Conservation (phyloP, 169 alveolate genomes). For the Plasmodium blacklocki region DNA sequence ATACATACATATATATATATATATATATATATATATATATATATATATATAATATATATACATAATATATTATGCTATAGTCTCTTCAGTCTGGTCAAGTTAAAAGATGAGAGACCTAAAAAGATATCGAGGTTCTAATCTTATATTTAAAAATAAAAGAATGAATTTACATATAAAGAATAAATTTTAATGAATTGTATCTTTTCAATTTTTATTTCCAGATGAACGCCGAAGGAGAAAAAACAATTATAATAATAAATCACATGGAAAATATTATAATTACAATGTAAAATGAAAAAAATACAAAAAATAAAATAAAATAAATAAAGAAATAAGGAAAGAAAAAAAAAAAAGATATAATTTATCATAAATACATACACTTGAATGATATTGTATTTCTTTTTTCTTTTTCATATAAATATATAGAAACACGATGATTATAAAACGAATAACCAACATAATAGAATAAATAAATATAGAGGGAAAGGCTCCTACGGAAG, state of each 20-base stretch:
- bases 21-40: too few relatives aligned
- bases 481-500: slow-evolving; percentile 13
- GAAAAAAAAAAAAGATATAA: too few relatives aligned
- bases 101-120: slow-evolving; percentile 53
- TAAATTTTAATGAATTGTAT: background rate
- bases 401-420: background rate
- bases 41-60: too few relatives aligned
- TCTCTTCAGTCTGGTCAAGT: background rate
- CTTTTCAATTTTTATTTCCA: slow-evolving; percentile 7
- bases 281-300: slow-evolving; percentile 22
- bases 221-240: slow-evolving; percentile 34
- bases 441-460: slow-evolving; percentile 25
- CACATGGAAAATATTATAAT: slow-evolving; percentile 16
- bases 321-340: too few relatives aligned
- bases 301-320: background rate
- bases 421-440: slow-evolving; percentile 37
- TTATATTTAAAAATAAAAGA: background rate
- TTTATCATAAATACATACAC: too few relatives aligned
- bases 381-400: background rate
- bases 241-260: slow-evolving; percentile 17
- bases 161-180: background rate
- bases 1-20: too few relatives aligned
- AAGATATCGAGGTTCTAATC: slow-evolving; percentile 15
- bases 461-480: slow-evolving; percentile 43
- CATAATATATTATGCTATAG: background rate